These are phyloP conservation scores for Ascochyta rabiei DNA, from an alignment of 2,329 filamentous ascomycete species.

Conservation along the genomic window DNA sequence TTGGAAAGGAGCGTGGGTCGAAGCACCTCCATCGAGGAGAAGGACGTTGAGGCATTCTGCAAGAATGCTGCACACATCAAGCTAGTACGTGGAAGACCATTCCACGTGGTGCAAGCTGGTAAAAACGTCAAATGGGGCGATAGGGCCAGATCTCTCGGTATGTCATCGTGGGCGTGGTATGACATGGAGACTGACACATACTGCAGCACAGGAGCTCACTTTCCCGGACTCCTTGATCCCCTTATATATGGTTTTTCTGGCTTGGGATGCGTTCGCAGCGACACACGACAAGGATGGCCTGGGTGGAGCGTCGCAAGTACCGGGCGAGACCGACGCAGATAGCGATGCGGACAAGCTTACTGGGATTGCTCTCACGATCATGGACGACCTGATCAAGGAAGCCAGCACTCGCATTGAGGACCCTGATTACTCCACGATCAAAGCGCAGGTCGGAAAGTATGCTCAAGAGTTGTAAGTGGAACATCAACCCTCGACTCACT, in stretches of 20 bases:
- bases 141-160: constrained; percentile 61
- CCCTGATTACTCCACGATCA: constrained; percentile 49
- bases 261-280: constrained; percentile 55
- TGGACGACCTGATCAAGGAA: constrained; percentile 52
- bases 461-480: constrained; percentile 54
- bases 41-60: constrained; percentile 89
- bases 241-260: constrained; percentile 58
- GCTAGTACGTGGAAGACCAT: constrained; percentile 71
- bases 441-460: constrained; percentile 44
- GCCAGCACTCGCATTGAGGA: constrained; percentile 50
- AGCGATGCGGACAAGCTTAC: constrained; percentile 49
- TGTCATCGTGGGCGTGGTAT: constrained; percentile 25
- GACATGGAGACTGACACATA: constrained; percentile 9
- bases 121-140: constrained; percentile 52
- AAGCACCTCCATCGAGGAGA: constrained; percentile 61
- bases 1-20: constrained; percentile 59
- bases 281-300: constrained; percentile 48
- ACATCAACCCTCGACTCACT: constrained; percentile 21
- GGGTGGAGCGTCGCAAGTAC: constrained; percentile 42
- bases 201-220: constrained; percentile 48
- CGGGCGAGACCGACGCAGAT: constrained; percentile 44
- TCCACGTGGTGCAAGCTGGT: constrained; percentile 56
- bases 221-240: constrained; percentile 54
- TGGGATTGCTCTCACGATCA: constrained; percentile 51
- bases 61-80: constrained; percentile 94